phyloP scores from a whole-genome alignment of 2,329 filamentous ascomycete genomes.

The Phyllosticta capitalensis region DNA sequence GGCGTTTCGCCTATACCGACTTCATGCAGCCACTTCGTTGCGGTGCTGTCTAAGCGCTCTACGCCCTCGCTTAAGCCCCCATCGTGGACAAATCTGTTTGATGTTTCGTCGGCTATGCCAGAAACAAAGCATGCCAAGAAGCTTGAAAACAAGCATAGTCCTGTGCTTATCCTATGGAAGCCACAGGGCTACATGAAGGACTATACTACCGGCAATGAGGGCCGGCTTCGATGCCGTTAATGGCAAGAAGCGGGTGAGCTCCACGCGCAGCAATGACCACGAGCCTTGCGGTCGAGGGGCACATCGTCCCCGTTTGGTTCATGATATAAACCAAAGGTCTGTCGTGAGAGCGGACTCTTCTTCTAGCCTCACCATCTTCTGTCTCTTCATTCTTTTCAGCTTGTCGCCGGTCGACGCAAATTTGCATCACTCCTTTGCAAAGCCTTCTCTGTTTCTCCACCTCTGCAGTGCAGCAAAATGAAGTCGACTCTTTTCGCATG shows the following conservation, averaged over 20 bases:
- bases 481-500: constrained; percentile 16
- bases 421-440: neutral
- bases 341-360: neutral
- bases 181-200: constrained; percentile 5
- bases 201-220: neutral
- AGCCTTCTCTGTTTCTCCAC: neutral
- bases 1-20: constrained; percentile 8
- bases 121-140: neutral
- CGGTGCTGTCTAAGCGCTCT: neutral
- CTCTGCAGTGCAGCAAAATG: constrained; percentile 1
- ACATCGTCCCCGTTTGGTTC: neutral
- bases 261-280: neutral
- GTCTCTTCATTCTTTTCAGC: neutral
- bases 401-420: constrained; percentile 5
- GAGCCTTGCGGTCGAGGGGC: neutral
- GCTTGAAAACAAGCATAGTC: constrained; percentile 1
- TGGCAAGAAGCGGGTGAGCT: neutral
- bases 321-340: neutral
- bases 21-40: constrained; percentile 3
- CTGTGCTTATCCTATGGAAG: neutral
- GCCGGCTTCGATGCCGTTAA: neutral
- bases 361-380: constrained; percentile 5
- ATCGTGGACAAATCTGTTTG: neutral
- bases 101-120: neutral
- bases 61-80: constrained; percentile 1